Percentiles rank a stretch among this genome's conserved stretches.
Evolutionary conservation across 2,329 filamentous ascomycete genomes (phyloP).

Genomic region (Gaeumannomyces sp.): DNA sequence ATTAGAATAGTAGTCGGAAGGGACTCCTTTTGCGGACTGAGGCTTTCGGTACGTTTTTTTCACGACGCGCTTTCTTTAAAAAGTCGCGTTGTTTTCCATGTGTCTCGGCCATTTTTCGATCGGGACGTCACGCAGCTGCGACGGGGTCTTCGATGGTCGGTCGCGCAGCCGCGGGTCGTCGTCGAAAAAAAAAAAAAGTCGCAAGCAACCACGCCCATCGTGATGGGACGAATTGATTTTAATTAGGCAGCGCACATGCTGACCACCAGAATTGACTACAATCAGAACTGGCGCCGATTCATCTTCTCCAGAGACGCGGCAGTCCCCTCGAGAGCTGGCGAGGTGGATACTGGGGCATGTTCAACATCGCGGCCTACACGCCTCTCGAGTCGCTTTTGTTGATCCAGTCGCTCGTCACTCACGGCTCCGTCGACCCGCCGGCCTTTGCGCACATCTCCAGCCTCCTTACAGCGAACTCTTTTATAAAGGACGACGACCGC

Average conservation of each 20-base stretch:
- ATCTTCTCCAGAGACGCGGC: constrained; percentile 27
- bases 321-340: constrained; percentile 27
- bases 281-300: constrained; percentile 30
- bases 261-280: not conserved
- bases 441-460: constrained; percentile 36
- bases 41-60: not conserved
- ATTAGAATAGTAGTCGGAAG: not conserved
- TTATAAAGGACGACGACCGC: constrained; percentile 61
- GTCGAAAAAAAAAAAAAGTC: not conserved
- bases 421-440: constrained; percentile 22
- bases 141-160: not conserved
- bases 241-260: not conserved
- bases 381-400: constrained; percentile 30
- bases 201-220: not conserved
- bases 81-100: not conserved
- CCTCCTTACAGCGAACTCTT: constrained; percentile 64
- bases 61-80: not conserved
- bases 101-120: not conserved
- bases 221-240: not conserved
- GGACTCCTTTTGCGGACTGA: not conserved
- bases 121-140: not conserved
- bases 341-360: constrained; percentile 30
- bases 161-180: not conserved
- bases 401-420: constrained; percentile 25
- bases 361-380: constrained; percentile 24